Evolutionary conservation across 306 rosid genomes (phyloP).

Genomic region (Betula pendula): DNA sequence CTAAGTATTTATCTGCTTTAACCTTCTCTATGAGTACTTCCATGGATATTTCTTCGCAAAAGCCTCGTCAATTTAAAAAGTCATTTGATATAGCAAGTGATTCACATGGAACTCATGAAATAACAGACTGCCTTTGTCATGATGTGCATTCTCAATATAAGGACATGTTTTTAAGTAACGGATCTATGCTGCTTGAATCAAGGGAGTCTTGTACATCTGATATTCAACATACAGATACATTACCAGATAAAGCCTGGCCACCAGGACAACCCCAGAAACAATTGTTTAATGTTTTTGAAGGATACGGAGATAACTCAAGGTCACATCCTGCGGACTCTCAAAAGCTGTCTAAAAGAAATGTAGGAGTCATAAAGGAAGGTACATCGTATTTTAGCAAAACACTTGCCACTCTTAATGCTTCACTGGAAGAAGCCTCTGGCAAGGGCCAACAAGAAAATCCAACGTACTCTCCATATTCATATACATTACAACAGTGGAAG

Average conservation of each 20-base stretch:
- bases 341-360: slow-evolving; percentile 35
- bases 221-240: slow-evolving; percentile 31
- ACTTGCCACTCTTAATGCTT: slow-evolving; percentile 28
- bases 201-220: slow-evolving; percentile 35
- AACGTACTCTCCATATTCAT: slow-evolving; percentile 36
- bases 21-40: slow-evolving; percentile 47
- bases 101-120: slow-evolving; percentile 36
- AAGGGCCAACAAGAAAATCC: slow-evolving; percentile 38
- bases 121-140: slow-evolving; percentile 31
- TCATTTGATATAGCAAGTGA: slow-evolving; percentile 27
- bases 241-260: slow-evolving; percentile 28
- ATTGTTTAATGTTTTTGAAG: slow-evolving; percentile 30
- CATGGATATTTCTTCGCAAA: slow-evolving; percentile 37
- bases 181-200: slow-evolving; percentile 36
- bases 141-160: slow-evolving; percentile 33
- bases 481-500: slow-evolving; percentile 36
- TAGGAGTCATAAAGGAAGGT: slow-evolving; percentile 36
- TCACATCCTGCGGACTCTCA: slow-evolving; percentile 23
- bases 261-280: slow-evolving; percentile 26
- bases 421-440: slow-evolving; percentile 32
- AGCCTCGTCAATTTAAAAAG: slow-evolving; percentile 41
- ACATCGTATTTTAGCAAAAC: slow-evolving; percentile 34
- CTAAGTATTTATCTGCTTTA: slow-evolving; percentile 56
- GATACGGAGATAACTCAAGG: slow-evolving; percentile 3
- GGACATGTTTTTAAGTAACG: slow-evolving; percentile 34